Evolutionary conservation across 805 yeast species (phyloP), one percentile per base, ranked within the genome.

Genomic region (Pichia ethanolica): DNA sequence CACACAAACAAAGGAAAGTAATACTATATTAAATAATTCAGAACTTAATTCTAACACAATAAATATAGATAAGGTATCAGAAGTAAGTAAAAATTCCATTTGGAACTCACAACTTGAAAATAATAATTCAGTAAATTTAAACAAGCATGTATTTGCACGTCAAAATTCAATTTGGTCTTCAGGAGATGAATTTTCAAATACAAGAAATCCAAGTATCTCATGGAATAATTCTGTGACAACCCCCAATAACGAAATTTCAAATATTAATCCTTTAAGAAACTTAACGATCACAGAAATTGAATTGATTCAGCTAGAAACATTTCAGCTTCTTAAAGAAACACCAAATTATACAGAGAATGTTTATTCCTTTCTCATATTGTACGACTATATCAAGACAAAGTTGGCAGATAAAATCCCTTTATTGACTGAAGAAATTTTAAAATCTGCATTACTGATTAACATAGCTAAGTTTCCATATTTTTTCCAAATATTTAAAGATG

Each of bases 401-500:
- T 66, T 68, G 42, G 64, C 63, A 51, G 71, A 71, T 1, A 60
- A 62, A 13, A 71, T 72, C 5, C 71, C 74, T 6, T 51, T 52
- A 32, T 39, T 55, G 65, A 30, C 63, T 58, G 20, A 46, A 4
- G 45, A 39, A n/a, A 44, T 47, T 28, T 48, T 60, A 46, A 34
- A 61, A 61, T 44, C 63, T 60, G 51, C 68, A 58, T 53, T 71
- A 63, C 51, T 71, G 58, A 38, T 68, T 63, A 62, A 61, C 14
- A 53, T 68, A 34, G 53, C 59, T 3, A 60, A 58, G 20, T 46
- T 64, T 12, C 59, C 62, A 5, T 61, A 66, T 48, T 61, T 63
- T 27, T 77, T 75, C 56, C 77, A 74, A 26, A 60, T 74, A 39
- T 56, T 71, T 26, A 71, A 70, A 55, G 79, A 76, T 53, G 76